A percentile compares a stretch with the other conserved stretches of the same genome.
phyloP scores from a whole-genome alignment of 2,329 filamentous ascomycete genomes.

The Venturia oleaginea region DNA sequence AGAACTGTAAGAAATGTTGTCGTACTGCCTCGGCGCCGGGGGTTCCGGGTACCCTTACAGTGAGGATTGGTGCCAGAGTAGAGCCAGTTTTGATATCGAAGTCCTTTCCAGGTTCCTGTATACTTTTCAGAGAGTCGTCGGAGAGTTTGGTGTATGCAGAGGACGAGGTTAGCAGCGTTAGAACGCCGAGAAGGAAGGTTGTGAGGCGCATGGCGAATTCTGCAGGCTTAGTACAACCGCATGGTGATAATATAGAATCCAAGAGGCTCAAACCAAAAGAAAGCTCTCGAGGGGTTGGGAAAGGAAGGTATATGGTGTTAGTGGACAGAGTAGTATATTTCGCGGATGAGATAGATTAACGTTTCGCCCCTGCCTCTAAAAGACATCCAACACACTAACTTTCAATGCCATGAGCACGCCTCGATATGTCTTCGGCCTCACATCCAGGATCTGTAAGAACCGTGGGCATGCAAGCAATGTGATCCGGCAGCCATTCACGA shows the following conservation, averaged over 20 bases:
- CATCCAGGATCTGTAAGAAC: not conserved
- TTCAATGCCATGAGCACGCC: conserved; percentile 3
- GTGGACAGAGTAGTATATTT: not conserved
- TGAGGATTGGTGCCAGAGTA: conserved; percentile 77
- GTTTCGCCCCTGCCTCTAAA: not conserved
- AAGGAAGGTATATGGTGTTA: not conserved
- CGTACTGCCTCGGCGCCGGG: conserved; percentile 63
- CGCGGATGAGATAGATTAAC: not conserved
- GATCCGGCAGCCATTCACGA: not conserved
- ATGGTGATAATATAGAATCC: conserved; percentile 4
- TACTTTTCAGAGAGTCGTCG: conserved; percentile 60
- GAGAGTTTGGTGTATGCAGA: conserved; percentile 55
- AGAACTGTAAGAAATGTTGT: conserved; percentile 77
- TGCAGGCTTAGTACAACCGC: not conserved
- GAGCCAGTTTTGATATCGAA: conserved; percentile 70
- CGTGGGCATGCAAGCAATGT: not conserved
- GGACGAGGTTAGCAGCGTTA: conserved; percentile 23
- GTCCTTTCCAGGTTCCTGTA: conserved; percentile 63
- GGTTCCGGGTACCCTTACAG: conserved; percentile 81
- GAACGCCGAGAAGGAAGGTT: conserved; percentile 15
- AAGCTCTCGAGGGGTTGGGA: not conserved
- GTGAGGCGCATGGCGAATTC: not conserved
- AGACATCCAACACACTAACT: not conserved
- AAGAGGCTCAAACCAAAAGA: not conserved
- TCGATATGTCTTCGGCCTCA: not conserved